Base-by-base conservation (phyloP, 192 early-diverging fungal genomes). In the Thamnidium elegans region DNA sequence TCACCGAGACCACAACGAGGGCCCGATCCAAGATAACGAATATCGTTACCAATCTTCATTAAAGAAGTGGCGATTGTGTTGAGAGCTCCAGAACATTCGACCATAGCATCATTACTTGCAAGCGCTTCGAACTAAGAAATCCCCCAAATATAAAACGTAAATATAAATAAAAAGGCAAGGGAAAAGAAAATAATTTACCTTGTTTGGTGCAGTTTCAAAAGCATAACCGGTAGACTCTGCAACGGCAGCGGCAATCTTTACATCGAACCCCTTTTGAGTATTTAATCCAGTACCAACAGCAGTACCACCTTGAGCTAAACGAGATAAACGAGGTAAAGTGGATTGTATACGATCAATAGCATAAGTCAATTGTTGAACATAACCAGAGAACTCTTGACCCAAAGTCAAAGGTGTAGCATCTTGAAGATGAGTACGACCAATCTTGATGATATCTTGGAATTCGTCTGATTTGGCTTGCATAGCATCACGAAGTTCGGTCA, bases 1-100 rank as follows among this genome's bases (percentile, higher is more conserved):
- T 99, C 97, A 55, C 95, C 96, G 36, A 99, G 83, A 48, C 97
- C 97, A 77, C 96, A 98, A 62, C 97, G 92, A 47, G 97, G 97
- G 3, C 97, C 97, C 43, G 94, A 96, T 52, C 88, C 90, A 19
- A 96, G 86, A 63, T 94, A 83, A 44, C 97, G 92, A 63, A 99
- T 97, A 74, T 99, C 97, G 78, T 96, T 97, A 74, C 94, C 96
- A 73, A 99, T 97, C 88, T 99, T 99, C 87, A 94, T 95, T 68
- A 99, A 84, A 19, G 94, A 96, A 50, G 89, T 90, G 26, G 96
- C 96, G 64, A 97, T 68, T 43, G 91, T 92, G 85, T 99, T 99
- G 58, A 99, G 83, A 9, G 93, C 90, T 39, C 97, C 97, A 61
- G 86, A 87, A 17, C 92, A 91, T 83, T 98, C 95, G 46, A 99